Conservation (phyloP, 441 rosid species). For the Monsonia emarginata region DNA sequence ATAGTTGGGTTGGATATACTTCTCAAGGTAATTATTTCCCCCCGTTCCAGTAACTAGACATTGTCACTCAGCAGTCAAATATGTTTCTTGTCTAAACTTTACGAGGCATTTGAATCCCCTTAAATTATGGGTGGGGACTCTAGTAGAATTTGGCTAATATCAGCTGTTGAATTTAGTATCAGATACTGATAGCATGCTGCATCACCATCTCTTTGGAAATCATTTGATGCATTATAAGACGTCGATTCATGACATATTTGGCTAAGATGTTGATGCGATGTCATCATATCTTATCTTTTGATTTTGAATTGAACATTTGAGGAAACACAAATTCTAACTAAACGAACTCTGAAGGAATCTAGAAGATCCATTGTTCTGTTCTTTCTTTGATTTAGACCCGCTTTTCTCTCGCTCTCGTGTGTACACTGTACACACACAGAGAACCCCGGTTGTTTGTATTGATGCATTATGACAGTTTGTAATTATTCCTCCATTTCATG, state of each 20-base stretch:
- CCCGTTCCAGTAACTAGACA: neutral
- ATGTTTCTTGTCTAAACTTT: neutral
- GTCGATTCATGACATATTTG: too few relatives aligned
- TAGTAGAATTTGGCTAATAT: neutral
- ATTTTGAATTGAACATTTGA: neutral
- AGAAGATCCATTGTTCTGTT: neutral
- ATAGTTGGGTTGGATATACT: conserved; percentile 64
- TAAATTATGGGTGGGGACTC: neutral
- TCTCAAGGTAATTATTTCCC: conserved; percentile 50
- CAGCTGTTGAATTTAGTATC: neutral
- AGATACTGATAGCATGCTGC: neutral
- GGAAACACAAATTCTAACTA: neutral
- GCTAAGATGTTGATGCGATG: neutral
- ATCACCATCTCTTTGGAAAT: neutral
- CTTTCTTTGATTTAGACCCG: neutral
- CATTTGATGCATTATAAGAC: neutral
- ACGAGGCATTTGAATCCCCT: neutral
- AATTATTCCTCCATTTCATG: conserved; percentile 1
- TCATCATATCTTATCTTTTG: neutral
- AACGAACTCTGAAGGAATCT: neutral
- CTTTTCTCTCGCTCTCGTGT: too few relatives aligned
- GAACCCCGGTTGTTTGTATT: conserved; percentile 3
- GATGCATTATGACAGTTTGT: conserved; percentile 19
- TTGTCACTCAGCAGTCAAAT: neutral
- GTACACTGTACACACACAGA: neutral